A percentile compares a stretch with the other conserved stretches of the same genome.
phyloP scores from a whole-genome alignment of 495 filamentous ascomycete genomes.

The Daldinia childiae region DNA sequence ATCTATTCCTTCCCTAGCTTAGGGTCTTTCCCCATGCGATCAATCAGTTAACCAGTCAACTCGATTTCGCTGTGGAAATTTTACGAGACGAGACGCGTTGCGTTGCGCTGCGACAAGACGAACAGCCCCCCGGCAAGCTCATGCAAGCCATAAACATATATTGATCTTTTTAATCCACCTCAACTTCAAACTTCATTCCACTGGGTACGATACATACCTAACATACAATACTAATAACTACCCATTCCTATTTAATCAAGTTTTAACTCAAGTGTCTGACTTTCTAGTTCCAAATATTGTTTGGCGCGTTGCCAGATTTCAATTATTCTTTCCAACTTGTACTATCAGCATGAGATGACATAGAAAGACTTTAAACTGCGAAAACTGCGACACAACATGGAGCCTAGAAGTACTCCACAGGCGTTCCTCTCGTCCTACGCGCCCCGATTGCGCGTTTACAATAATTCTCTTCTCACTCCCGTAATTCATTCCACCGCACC shows the following conservation, averaged over 20 bases:
- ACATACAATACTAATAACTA: not conserved
- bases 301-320: slow-evolving; percentile 20
- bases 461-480: slow-evolving; percentile 90
- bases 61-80: slow-evolving; percentile 18
- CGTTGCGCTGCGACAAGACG: slow-evolving; percentile 32
- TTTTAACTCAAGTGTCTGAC: not conserved
- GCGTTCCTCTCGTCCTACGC: slow-evolving; percentile 92
- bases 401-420: slow-evolving; percentile 67
- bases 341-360: slow-evolving; percentile 36
- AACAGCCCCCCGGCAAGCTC: slow-evolving; percentile 21
- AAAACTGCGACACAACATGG: slow-evolving; percentile 49
- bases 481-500: slow-evolving; percentile 74
- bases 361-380: slow-evolving; percentile 12
- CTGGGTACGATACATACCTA: not conserved
- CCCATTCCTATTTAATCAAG: not conserved
- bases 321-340: slow-evolving; percentile 5
- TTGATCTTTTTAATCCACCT: not conserved
- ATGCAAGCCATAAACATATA: slow-evolving; percentile 29
- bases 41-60: slow-evolving; percentile 2
- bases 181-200: not conserved
- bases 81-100: slow-evolving; percentile 43
- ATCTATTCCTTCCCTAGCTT: slow-evolving; percentile 21
- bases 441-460: slow-evolving; percentile 88
- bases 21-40: not conserved
- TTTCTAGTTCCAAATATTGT: not conserved